phyloP scores from a whole-genome alignment of 345 rosid species.

The Odontarrhena argentea region DNA sequence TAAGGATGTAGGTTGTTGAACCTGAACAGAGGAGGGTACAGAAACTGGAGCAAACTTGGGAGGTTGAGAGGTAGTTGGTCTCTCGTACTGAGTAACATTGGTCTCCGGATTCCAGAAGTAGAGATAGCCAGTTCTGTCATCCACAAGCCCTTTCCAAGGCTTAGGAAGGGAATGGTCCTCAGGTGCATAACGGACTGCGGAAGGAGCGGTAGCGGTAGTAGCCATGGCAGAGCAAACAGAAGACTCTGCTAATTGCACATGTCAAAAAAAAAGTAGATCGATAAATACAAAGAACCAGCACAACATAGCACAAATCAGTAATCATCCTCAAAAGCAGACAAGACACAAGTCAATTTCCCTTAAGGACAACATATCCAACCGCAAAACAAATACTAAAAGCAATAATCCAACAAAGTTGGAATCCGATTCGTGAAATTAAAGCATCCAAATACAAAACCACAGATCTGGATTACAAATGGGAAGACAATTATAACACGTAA shows the following conservation, averaged over 20 bases:
- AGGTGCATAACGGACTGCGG: constrained; percentile 74
- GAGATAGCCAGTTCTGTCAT: constrained; percentile 85
- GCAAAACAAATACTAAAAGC: background rate
- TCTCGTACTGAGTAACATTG: constrained; percentile 91
- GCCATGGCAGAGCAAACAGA: constrained; percentile 49
- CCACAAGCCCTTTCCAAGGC: constrained; percentile 97
- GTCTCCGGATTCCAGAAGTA: constrained; percentile 99
- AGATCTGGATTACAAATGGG: constrained; percentile 14
- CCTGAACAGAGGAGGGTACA: constrained; percentile 68
- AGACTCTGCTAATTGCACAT: background rate
- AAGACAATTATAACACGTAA: background rate
- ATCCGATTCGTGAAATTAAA: background rate
- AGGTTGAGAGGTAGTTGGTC: constrained; percentile 48
- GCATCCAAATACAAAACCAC: background rate
- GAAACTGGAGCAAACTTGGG: constrained; percentile 48
- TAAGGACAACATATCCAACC: background rate
- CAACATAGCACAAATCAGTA: constrained; percentile 1
- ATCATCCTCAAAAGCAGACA: no score
- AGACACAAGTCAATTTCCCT: no score
- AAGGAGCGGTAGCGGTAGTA: constrained; percentile 60
- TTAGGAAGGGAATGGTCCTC: constrained; percentile 92
- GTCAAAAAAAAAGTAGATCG: background rate
- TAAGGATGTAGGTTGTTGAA: constrained; percentile 50
- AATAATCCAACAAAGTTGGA: background rate
- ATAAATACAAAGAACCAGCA: background rate